Base-by-base conservation (phyloP, 139 green algal species). In the Chlorella sp. region DNA sequence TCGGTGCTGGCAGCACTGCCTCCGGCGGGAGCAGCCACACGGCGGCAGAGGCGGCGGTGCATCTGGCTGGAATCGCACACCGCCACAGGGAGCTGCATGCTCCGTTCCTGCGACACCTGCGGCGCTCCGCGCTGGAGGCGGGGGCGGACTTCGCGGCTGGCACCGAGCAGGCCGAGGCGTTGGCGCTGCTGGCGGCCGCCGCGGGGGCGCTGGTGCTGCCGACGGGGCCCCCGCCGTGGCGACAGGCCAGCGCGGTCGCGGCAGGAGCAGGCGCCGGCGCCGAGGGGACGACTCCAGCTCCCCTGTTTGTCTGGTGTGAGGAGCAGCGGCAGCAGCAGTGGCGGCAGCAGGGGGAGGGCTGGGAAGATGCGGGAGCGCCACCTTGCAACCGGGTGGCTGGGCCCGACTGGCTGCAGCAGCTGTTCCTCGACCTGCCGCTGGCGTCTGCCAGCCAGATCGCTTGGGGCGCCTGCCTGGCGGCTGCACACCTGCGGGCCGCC, bases 61-160 rank as follows among this genome's bases (percentile, higher is more conserved):
- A 78, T 27, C 9, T 78, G 46, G 51, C 63, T 23, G 65, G 72
- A 35, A 78, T 78, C 9, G 46, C 36, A 14, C 72, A 78, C 36
- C 27, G 8, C 8, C 33, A 71, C 0, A 43, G 43, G 6, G 35
- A 17, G 45, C 72, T 78, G 72, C 72, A 78, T 27, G 33, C 12
- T 1, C 60, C 72, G 35, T n/a, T 78, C 12, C 72, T 78, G 60
- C 3, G 27, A 9, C 33, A 46, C n/a, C 35, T 78, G 60, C n/a
- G 17, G 35, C 45, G 42, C 23, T 14, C 17, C 45, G 51, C 71
- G 72, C 60, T 69, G 64, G 33, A 27, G 25, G 17, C 64, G 6
- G 64, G 35, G 19, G 36, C 42, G 27, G 60, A 42, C 3, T 46
- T 9, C 14, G 11, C 31, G 25, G 25, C 27, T 21, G 41, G 63